phyloP scores from a whole-genome alignment of 768 basidiomycete genomes.

The Wakefieldia striispora region DNA sequence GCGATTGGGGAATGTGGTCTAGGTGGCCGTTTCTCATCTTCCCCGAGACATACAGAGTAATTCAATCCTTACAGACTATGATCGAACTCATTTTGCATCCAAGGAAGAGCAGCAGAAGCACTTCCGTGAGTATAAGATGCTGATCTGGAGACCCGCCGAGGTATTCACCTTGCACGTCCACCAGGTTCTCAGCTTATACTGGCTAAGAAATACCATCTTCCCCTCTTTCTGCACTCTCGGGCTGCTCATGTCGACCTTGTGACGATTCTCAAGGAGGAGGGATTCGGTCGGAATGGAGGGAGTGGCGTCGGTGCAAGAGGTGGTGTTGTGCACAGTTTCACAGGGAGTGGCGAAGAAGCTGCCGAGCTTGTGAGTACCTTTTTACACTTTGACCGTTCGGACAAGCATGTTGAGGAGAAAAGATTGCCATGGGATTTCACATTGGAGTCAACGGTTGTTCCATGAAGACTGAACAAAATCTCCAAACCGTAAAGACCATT shows the following conservation, averaged over 20 bases:
- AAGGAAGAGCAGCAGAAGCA: slow-evolving; percentile 57
- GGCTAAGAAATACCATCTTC: slow-evolving; percentile 69
- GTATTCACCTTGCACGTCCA: background rate
- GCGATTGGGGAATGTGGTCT: slow-evolving; percentile 81
- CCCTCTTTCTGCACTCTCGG: slow-evolving; percentile 79
- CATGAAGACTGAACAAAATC: slow-evolving; percentile 67
- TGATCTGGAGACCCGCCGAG: background rate
- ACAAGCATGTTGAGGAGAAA: background rate
- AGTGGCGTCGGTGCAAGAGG: slow-evolving; percentile 54
- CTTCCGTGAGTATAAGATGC: slow-evolving; percentile 49
- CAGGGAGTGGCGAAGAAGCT: slow-evolving; percentile 62
- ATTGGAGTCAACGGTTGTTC: slow-evolving; percentile 72
- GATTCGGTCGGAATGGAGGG: slow-evolving; percentile 59
- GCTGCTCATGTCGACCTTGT: slow-evolving; percentile 74
- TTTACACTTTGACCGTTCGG: background rate
- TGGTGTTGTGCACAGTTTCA: slow-evolving; percentile 84
- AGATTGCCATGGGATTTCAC: slow-evolving; percentile 70
- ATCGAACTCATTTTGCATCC: slow-evolving; percentile 64
- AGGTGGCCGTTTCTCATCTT: slow-evolving; percentile 38
- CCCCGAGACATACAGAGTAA: background rate
- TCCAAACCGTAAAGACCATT: slow-evolving; percentile 54
- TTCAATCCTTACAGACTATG: slow-evolving; percentile 55
- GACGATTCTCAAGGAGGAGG: slow-evolving; percentile 59
- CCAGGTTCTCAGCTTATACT: slow-evolving; percentile 56
- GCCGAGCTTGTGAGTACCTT: slow-evolving; percentile 55